Evolutionary conservation across 2,329 filamentous ascomycete species (phyloP).

Genomic region (Sporothrix protearum): DNA sequence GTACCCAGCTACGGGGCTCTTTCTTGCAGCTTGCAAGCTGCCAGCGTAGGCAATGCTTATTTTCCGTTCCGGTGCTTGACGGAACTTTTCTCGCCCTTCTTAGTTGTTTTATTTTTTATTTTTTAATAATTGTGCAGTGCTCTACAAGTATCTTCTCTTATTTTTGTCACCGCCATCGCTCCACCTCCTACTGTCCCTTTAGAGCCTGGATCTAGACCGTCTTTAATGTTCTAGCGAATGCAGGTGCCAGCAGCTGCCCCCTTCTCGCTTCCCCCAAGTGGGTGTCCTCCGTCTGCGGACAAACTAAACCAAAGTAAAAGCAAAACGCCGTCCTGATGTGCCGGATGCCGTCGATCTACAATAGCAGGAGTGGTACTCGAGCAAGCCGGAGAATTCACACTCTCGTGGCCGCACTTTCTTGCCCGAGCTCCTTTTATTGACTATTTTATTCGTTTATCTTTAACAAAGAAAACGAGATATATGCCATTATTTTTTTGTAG

Average conservation of each 20-base stretch:
- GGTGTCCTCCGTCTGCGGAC: neutral
- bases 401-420: neutral
- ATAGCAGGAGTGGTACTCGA: neutral
- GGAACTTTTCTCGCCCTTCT: neutral
- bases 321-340: neutral
- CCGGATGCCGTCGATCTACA: neutral
- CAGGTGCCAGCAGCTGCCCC: neutral
- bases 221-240: neutral
- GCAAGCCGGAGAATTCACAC: neutral
- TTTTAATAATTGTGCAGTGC: neutral
- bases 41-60: neutral
- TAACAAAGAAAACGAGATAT: neutral
- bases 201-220: neutral
- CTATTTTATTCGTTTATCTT: neutral
- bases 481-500: too few relatives aligned
- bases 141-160: neutral
- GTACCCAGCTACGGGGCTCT: neutral
- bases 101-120: neutral
- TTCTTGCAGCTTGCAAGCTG: neutral
- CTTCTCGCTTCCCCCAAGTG: neutral
- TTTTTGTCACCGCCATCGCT: neutral
- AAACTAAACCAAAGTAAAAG: slow-evolving; percentile 2
- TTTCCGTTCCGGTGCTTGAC: neutral
- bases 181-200: neutral
- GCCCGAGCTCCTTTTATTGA: neutral